Evolutionary conservation across 257 asterid species (phyloP), one percentile per base, ranked within the genome.

Genomic region (Galeopsis tetrahit): DNA sequence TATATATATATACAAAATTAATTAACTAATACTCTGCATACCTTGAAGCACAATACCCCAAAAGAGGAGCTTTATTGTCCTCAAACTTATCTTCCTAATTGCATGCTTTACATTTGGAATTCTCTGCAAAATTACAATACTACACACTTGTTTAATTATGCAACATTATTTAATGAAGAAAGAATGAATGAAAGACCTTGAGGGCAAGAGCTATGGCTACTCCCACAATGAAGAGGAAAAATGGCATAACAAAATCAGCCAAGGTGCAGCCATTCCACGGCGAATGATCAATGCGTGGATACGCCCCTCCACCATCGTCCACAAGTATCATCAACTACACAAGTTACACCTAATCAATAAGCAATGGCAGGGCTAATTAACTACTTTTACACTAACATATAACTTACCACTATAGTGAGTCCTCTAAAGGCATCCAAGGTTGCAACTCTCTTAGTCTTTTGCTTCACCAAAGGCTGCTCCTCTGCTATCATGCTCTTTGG

Each of bases 181-280:
- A 36, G 11, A 68, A 36, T 2, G 10, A 46, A 17, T 44, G 9
- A 62, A 2, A 10, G 83, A 86, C 98, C 94, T 93, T 93, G 53
- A 93, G 84, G 59, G 98, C 92, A 10, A 93, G 93, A 69, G 98
- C 90, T 39, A 93, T 86, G 31, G 98, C 93, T 6, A 87, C 97
- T 3, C 98, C 98, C 38, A 90, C 97, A 66, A 93, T 88, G 89
- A 93, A 90, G 73, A 93, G 91, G 68, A 90, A 92, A 75, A 90
- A 92, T 0, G 96, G 98, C 97, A 92, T 84, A 1, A 92, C 98
- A 14, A 92, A 87, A 75, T 92, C 97, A 32, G 97, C 98, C 66
- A 92, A 77, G 0, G 96, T 93, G 87, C 95, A 93, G 13, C 98
- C 98, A 21, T 93, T 90, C 98, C 98, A 90, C 0, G 98, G 98